A percentile compares a stretch with the other conserved stretches of the same genome.
Evolutionary conservation across 768 basidiomycete genomes (phyloP).

Genomic region (Rhodotorula toruloides): DNA sequence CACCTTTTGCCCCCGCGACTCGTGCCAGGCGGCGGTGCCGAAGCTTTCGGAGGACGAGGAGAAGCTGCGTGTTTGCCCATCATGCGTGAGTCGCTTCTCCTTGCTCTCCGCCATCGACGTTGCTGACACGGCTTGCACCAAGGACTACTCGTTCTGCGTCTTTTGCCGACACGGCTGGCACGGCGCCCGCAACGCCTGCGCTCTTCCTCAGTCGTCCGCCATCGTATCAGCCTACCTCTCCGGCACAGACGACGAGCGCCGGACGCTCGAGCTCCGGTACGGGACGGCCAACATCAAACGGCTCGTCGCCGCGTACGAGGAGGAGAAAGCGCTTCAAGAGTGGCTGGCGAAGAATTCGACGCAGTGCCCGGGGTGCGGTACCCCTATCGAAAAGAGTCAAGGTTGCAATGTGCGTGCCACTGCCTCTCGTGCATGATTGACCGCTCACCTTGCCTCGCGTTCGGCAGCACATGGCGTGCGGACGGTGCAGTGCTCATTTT

Average conservation of each 20-base stretch:
- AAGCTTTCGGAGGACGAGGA: conserved; percentile 37
- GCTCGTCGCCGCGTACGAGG: conserved; percentile 37
- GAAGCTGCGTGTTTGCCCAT: conserved; percentile 34
- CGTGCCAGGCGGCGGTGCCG: conserved; percentile 38
- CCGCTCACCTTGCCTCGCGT: neutral
- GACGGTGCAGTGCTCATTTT: conserved; percentile 19
- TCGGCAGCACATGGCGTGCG: conserved; percentile 19
- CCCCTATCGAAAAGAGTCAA: conserved; percentile 22
- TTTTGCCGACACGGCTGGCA: conserved; percentile 39
- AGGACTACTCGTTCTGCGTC: conserved; percentile 34
- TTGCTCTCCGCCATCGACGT: neutral
- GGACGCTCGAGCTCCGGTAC: conserved; percentile 38
- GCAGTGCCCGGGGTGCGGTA: conserved; percentile 28
- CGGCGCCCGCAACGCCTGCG: conserved; percentile 38
- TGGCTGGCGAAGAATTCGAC: conserved; percentile 36
- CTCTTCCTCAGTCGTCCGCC: conserved; percentile 27
- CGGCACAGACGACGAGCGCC: conserved; percentile 1
- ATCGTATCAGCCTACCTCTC: conserved; percentile 36
- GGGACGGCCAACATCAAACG: conserved; percentile 34
- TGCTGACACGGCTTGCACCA: neutral
- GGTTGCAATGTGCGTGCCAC: conserved; percentile 19
- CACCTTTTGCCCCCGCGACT: conserved; percentile 36
- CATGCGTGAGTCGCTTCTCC: neutral
- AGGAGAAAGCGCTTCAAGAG: conserved; percentile 38
- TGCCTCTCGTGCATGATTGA: conserved; percentile 4